Base-by-base conservation (phyloP, 179 eudicot species). In the Pouteria campechiana region DNA sequence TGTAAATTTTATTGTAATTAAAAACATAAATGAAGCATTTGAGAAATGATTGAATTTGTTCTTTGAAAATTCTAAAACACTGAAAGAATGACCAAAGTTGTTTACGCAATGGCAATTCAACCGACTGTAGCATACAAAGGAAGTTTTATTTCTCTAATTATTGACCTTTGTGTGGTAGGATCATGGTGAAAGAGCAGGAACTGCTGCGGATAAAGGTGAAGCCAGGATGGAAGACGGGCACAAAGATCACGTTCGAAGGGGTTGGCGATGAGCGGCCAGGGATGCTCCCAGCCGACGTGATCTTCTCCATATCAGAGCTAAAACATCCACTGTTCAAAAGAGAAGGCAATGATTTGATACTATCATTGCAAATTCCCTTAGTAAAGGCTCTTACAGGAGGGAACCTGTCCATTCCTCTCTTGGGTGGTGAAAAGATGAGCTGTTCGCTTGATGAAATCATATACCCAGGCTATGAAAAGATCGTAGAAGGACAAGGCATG, bases 181-280 rank as follows among this genome's bases (percentile, higher is more conserved):
- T 71, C 32, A 64, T 78, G 11, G 60, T 69, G 15, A 29, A 79
- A 67, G 73, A 79, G 63, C 83, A 82, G 15, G 89, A 86, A 39
- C 52, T 45, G 3, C 27, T 86, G 11, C 74, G 64, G 50, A 72
- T 86, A 13, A 66, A 65, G 20, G 65, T 86, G 19, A 76, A 82
- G 42, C 85, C 88, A 0, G 93, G 93, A 16, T 86, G 96, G 93
- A 85, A 62, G 39, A 74, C 67, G 28, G 93, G 96, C 15, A 86
- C 85, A 16, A 74, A 67, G 25, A 69, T 86, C 18, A 79, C 70
- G 18, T 82, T 82, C 36, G 85, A 78, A 61, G 93, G 86, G 1
- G 82, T 73, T 55, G 93, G 93, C 0, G 86, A 86, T 6, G 75
- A 82, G 57, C 76, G 62, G 33, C 93, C 79, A 2, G 86, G 85